Conservation (phyloP, 306 rosid genomes). For the Cicer bijugum region DNA sequence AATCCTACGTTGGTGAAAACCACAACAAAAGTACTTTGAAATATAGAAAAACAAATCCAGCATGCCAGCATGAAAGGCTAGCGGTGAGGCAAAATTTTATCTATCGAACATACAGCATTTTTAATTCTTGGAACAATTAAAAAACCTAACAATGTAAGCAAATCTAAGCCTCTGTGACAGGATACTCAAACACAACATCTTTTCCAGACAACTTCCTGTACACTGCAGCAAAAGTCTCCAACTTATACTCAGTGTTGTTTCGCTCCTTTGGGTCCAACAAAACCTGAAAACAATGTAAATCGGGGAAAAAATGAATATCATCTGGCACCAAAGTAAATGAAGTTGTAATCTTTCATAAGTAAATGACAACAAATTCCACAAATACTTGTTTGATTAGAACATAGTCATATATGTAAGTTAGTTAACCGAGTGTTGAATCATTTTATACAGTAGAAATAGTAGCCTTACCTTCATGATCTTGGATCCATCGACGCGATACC, state of each 20-base stretch:
- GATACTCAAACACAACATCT: slow-evolving; percentile 89
- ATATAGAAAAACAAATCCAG: slow-evolving; percentile 2
- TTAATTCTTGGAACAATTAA: slow-evolving; percentile 25
- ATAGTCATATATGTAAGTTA: too few species aligned
- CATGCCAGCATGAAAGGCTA: slow-evolving; percentile 22
- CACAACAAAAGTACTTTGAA: not conserved
- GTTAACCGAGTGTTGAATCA: too few species aligned
- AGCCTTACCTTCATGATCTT: slow-evolving; percentile 79
- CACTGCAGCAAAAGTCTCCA: slow-evolving; percentile 84
- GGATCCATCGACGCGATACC: slow-evolving; percentile 78
- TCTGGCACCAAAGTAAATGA: not conserved
- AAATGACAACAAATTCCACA: too few species aligned
- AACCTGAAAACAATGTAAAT: slow-evolving; percentile 51
- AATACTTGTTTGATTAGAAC: too few species aligned
- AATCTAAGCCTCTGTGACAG: slow-evolving; percentile 63
- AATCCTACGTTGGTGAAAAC: slow-evolving; percentile 23
- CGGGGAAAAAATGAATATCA: not conserved
- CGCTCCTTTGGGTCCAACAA: slow-evolving; percentile 89
- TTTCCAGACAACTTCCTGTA: slow-evolving; percentile 88
- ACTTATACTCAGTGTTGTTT: slow-evolving; percentile 88
- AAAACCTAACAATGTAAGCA: not conserved
- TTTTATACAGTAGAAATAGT: not conserved
- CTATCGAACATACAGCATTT: slow-evolving; percentile 11
- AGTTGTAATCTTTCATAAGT: too few species aligned
- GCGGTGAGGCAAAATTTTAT: slow-evolving; percentile 41